A percentile compares a stretch with the other conserved stretches of the same genome.
These are phyloP conservation scores for Picea abies DNA, from an alignment of 83 land plant genomes.

Conservation along the genomic window DNA sequence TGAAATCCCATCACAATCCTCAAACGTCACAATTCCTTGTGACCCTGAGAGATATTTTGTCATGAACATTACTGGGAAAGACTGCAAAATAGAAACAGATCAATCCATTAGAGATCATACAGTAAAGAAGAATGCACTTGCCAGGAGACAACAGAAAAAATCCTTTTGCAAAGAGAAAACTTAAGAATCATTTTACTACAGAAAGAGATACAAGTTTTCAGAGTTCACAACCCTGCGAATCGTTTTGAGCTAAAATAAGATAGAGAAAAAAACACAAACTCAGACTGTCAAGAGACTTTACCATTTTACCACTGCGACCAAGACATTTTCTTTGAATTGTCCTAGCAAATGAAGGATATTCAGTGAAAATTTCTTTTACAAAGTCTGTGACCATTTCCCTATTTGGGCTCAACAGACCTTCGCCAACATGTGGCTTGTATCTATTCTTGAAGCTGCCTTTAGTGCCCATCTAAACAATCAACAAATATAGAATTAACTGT, in stretches of 20 bases:
- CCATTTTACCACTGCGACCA: conserved; percentile 27
- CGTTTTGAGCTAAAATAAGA: too few species aligned
- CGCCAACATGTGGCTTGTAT: conserved; percentile 29
- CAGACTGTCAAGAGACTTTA: background rate
- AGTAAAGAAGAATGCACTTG: too few species aligned
- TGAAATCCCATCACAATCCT: too few species aligned
- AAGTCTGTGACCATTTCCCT: conserved; percentile 24
- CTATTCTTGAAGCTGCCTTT: conserved; percentile 6
- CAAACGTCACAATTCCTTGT: too few species aligned
- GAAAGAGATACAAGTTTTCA: too few species aligned
- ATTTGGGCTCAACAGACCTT: conserved; percentile 28
- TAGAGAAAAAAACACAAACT: conserved; percentile 9
- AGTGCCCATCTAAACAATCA: background rate
- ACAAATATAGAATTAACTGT: background rate
- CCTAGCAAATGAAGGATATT: conserved; percentile 30
- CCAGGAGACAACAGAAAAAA: too few species aligned
- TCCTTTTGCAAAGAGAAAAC: too few species aligned
- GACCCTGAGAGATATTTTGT: too few species aligned
- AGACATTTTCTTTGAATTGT: conserved; percentile 27
- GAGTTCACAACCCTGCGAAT: too few species aligned
- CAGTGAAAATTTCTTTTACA: conserved; percentile 14
- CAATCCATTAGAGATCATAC: too few species aligned
- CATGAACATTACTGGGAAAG: too few species aligned
- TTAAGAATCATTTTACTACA: too few species aligned
- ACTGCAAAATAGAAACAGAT: conserved; percentile 13